Percentiles rank a stretch among this genome's conserved stretches.
Conservation (phyloP, 2,329 filamentous ascomycete species). For the Knoxdaviesia capensis region DNA sequence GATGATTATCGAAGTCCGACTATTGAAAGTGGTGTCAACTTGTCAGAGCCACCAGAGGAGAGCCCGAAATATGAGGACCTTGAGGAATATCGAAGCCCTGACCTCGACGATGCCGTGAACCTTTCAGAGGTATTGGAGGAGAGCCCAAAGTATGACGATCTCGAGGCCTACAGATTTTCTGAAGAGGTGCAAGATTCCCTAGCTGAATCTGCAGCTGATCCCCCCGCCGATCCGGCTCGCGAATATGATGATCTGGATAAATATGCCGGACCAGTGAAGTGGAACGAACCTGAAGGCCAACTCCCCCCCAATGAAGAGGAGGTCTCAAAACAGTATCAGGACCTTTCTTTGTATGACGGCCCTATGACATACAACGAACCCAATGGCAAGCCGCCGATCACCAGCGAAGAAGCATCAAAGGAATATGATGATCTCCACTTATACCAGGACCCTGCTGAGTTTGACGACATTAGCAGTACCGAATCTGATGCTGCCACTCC, state of each 20-base stretch:
- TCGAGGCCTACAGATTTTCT: conserved; percentile 15
- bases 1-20: conserved; percentile 15
- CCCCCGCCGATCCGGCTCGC: conserved; percentile 9
- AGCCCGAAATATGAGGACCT: conserved; percentile 16
- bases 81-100: conserved; percentile 12
- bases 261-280: conserved; percentile 13
- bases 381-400: conserved; percentile 12
- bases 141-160: conserved; percentile 14
- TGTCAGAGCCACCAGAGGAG: conserved; percentile 6
- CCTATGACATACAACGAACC: conserved; percentile 17
- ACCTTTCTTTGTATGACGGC: conserved; percentile 14
- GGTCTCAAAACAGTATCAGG: conserved; percentile 17
- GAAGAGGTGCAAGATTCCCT: conserved; percentile 14
- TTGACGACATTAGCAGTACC: conserved; percentile 17
- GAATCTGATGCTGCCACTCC: conserved; percentile 3
- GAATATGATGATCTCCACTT: conserved; percentile 15
- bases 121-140: conserved; percentile 11
- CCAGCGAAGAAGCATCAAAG: conserved; percentile 18
- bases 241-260: conserved; percentile 21
- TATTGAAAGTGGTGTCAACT: conserved; percentile 1
- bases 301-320: conserved; percentile 13
- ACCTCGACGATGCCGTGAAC: conserved; percentile 11
- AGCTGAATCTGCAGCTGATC: conserved; percentile 12
- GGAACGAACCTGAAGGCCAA: conserved; percentile 20
- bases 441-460: conserved; percentile 1